phyloP scores from a whole-genome alignment of 1,284 basidiomycete species.

The Cryptococcus neoformans region DNA sequence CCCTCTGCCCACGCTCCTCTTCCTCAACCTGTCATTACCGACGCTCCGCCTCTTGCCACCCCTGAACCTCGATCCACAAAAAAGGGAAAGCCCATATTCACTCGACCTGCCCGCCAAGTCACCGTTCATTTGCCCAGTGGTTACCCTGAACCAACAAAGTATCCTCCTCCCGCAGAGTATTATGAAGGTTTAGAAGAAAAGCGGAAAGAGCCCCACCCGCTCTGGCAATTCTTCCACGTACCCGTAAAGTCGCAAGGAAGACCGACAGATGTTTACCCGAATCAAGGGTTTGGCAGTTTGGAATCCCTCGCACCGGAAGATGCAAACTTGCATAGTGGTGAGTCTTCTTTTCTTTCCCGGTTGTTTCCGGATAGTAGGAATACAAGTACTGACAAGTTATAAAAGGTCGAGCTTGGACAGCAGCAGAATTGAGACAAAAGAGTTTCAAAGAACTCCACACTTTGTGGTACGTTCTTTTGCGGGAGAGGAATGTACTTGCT shows the following conservation, averaged over 20 bases:
- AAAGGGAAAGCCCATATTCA: constrained; percentile 31
- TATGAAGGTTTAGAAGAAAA: constrained; percentile 19
- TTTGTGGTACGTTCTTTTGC: constrained; percentile 83
- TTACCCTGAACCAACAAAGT: constrained; percentile 34
- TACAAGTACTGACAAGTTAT: background rate
- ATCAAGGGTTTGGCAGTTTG: constrained; percentile 27
- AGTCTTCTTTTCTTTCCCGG: constrained; percentile 9
- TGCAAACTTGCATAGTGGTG: constrained; percentile 30
- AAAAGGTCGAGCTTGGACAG: constrained; percentile 78
- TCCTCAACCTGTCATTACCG: background rate
- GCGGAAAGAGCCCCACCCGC: constrained; percentile 30
- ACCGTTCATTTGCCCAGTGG: constrained; percentile 36
- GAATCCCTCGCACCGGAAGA: constrained; percentile 22
- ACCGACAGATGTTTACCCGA: constrained; percentile 7
- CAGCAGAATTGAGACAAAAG: constrained; percentile 79
- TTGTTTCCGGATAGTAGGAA: too few relatives aligned
- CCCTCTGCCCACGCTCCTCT: background rate
- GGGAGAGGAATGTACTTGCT: constrained; percentile 82
- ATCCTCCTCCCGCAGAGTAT: constrained; percentile 35
- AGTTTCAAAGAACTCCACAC: constrained; percentile 88
- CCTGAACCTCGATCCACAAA: background rate
- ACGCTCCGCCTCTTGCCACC: constrained; percentile 9
- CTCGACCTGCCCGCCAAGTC: constrained; percentile 33
- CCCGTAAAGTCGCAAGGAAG: constrained; percentile 12
- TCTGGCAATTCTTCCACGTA: constrained; percentile 49